Conservation (phyloP, 2,329 filamentous ascomycete species). For the Pseudonectria foliicola region DNA sequence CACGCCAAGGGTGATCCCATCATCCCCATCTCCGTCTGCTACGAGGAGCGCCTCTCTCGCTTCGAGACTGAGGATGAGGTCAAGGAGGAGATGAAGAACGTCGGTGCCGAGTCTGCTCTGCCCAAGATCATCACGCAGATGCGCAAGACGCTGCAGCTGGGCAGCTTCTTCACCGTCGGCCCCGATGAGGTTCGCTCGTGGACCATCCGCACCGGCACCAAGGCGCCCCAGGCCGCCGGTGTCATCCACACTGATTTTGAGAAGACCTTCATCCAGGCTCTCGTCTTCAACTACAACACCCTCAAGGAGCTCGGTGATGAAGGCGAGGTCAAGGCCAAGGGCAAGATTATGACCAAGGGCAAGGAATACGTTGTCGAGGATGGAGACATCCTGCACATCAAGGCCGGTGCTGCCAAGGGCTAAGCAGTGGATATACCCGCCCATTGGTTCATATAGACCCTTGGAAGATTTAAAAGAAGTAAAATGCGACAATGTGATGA, state of each 20-base stretch:
- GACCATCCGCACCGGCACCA: slow-evolving; percentile 93
- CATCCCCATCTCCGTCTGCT: slow-evolving; percentile 85
- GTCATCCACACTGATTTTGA: slow-evolving; percentile 98
- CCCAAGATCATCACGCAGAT: slow-evolving; percentile 90
- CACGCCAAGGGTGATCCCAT: slow-evolving; percentile 82
- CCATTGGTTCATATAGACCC: slow-evolving; percentile 4
- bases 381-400: slow-evolving; percentile 78
- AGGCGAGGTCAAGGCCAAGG: slow-evolving; percentile 80
- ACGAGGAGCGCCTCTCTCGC: slow-evolving; percentile 83
- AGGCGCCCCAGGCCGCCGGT: slow-evolving; percentile 95
- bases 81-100: slow-evolving; percentile 78
- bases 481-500: slow-evolving; percentile 18
- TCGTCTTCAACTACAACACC: slow-evolving; percentile 82
- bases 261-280: slow-evolving; percentile 96
- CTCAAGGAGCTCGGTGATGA: slow-evolving; percentile 88
- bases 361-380: slow-evolving; percentile 93
- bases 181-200: slow-evolving; percentile 96
- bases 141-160: slow-evolving; percentile 83
- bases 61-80: slow-evolving; percentile 73
- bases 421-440: slow-evolving; percentile 29
- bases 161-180: slow-evolving; percentile 96
- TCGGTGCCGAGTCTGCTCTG: slow-evolving; percentile 79
- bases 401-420: slow-evolving; percentile 75
- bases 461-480: slow-evolving; percentile 13
- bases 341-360: slow-evolving; percentile 97